Conservation (phyloP, 768 basidiomycete species). For the Pleurotus tuber-regium region DNA sequence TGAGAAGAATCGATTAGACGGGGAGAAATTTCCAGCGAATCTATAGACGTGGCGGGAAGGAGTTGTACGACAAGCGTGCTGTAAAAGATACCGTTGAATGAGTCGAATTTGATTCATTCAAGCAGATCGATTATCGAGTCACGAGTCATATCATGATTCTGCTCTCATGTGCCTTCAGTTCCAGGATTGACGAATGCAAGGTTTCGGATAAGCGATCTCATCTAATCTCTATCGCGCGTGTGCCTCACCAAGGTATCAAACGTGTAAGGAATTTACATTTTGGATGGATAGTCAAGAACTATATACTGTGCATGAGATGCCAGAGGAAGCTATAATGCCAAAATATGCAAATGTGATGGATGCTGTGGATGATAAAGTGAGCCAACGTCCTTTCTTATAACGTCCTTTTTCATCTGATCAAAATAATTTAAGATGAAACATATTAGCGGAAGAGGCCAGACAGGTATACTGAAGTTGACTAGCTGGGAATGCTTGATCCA, state of each 20-base stretch:
- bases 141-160: slow-evolving; percentile 3
- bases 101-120: slow-evolving; percentile 8
- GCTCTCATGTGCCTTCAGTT: not conserved
- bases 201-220: no score
- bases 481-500: not conserved
- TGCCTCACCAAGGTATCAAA: no score
- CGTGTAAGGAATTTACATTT: no score
- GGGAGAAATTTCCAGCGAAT: slow-evolving; percentile 12
- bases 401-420: no score
- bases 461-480: not conserved
- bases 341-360: not conserved
- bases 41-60: slow-evolving; percentile 28
- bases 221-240: not conserved
- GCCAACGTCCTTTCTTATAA: no score
- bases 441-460: not conserved
- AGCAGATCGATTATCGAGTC: slow-evolving; percentile 10
- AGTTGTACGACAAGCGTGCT: slow-evolving; percentile 30
- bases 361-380: no score
- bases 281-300: not conserved
- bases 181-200: no score
- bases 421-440: slow-evolving; percentile 1
- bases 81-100: slow-evolving; percentile 24
- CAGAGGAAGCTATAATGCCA: no score
- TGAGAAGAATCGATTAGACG: slow-evolving; percentile 22
- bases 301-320: no score